Percentiles rank a stretch among this genome's conserved stretches.
These are phyloP conservation scores for Rhizophora mangle DNA, from an alignment of 345 rosid genomes.

Conservation along the genomic window DNA sequence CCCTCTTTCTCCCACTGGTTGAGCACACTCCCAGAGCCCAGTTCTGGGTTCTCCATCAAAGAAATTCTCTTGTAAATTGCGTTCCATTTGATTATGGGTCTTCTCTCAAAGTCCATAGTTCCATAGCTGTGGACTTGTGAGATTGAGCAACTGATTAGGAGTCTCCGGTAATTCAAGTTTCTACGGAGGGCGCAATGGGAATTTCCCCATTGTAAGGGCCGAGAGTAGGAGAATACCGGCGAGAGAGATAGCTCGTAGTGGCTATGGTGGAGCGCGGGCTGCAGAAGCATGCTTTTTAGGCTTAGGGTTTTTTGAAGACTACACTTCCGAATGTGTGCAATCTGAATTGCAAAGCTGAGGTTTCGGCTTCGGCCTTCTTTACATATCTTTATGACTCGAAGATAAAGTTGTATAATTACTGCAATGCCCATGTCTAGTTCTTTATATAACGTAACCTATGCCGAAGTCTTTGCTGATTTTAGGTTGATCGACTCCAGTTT, in stretches of 20 bases:
- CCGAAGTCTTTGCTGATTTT: too few relatives aligned
- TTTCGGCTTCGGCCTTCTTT: neutral
- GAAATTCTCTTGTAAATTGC: slow-evolving; percentile 71
- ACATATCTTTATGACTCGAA: neutral
- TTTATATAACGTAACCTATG: neutral
- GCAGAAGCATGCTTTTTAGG: slow-evolving; percentile 41
- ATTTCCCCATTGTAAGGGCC: slow-evolving; percentile 27
- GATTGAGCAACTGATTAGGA: slow-evolving; percentile 45
- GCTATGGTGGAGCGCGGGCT: slow-evolving; percentile 47
- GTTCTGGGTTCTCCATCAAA: slow-evolving; percentile 69
- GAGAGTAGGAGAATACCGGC: slow-evolving; percentile 41
- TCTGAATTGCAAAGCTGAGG: neutral
- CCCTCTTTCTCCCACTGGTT: slow-evolving; percentile 67
- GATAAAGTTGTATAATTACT: slow-evolving; percentile 20
- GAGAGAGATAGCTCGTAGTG: slow-evolving; percentile 42
- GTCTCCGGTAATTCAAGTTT: slow-evolving; percentile 14
- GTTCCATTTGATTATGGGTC: slow-evolving; percentile 75
- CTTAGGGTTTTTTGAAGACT: slow-evolving; percentile 5
- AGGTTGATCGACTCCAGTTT: too few relatives aligned
- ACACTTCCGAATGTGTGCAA: neutral
- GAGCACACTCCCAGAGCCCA: slow-evolving; percentile 67
- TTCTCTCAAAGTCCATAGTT: slow-evolving; percentile 65
- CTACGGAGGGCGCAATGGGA: slow-evolving; percentile 21
- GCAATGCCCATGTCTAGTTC: neutral
- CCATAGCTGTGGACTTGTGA: slow-evolving; percentile 72